Evolutionary conservation across 495 filamentous ascomycete genomes (phyloP), one percentile per base, ranked within the genome.

Genomic region (Daldinia vernicosa): DNA sequence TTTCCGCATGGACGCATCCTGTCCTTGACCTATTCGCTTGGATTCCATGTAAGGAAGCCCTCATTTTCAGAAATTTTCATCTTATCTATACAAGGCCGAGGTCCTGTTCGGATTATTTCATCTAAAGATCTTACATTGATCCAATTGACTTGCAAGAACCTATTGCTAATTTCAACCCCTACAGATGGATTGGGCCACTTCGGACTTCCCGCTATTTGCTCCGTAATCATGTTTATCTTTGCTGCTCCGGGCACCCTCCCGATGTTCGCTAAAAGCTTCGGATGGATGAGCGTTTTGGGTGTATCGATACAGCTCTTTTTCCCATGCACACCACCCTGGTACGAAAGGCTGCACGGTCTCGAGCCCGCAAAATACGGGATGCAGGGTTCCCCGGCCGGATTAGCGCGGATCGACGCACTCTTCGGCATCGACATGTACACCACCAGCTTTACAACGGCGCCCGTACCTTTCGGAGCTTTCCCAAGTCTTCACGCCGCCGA

Each of bases 251-350:
- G 93, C 17, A 95, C 91, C 0, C 83, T 91, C 17, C 92, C 93
- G 2, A 89, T 95, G 32, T 98, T 93, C 78, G 92, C 93, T 17
- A 87, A 89, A 33, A 89, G 90, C 43, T 97, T 97, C 69, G 94
- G 94, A 55, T 97, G 94, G 82, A 92, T 97, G 88, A 95, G 93
- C 81, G 86, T 97, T 71, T 81, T 88, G 26, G 94, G 92, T 7
- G 94, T 98, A 26, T 81, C 86, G 14, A 93, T 96, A 71, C 95
- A 97, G 83, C 81, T 97, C 66, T 76, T 91, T 45, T 95, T 97
- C 81, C 94, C 94, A 2, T 97, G 95, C 83, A 95, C 94, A 12
- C 92, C 94, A 39, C 94, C 94, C 24, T 98, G 92, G 94, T 98
- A 97, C 76, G 94, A 97, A 84, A 93, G 94, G 75, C 82, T 90